Base-by-base conservation (phyloP, 2,329 filamentous ascomycete species). In the Teratosphaeria destructans region DNA sequence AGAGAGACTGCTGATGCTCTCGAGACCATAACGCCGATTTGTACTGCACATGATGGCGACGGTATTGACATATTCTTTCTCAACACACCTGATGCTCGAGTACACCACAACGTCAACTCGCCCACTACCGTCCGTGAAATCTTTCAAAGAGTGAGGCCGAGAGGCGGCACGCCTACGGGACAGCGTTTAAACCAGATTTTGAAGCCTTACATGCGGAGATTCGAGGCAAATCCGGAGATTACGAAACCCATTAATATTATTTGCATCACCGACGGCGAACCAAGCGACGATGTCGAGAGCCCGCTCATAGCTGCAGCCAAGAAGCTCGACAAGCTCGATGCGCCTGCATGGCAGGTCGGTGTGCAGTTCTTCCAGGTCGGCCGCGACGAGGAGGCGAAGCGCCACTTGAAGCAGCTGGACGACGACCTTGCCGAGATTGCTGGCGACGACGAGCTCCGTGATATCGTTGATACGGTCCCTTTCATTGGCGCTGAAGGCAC, bases 311-410 rank as follows among this genome's bases (percentile, higher is more conserved):
- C 75, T 3, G 79, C 83, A 0, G 93, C 91, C 0, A 81, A 80
- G 72, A 85, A 83, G 68, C 82, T 97, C 35, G 87, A 94, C 68
- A 74, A 74, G 57, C 72, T 88, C 7, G 80, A 85, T 8, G 90
- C 90, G 0, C 84, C 87, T 3, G 81, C 85, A 0, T 88, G 88
- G 79, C 94, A 97, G 76, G 79, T 96, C 8, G 93, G 93, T 37
- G 84, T 97, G 59, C 93, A 97, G 73, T 97, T 97, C 77, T 95
- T 97, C 78, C 93, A 96, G 75, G 88, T 97, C 53, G 93, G 94
- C 59, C 80, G 82, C 56, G 89, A 95, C 66, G 70, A 75, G 0
- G 77, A 74, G 0, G 93, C 92, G 0, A 78, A 80, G 1, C 74
- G 79, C 64, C 84, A 87, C 59, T 78, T 97, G 47, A 77, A 82